phyloP scores from a whole-genome alignment of 306 rosid species.

The Hippophae rhamnoides region DNA sequence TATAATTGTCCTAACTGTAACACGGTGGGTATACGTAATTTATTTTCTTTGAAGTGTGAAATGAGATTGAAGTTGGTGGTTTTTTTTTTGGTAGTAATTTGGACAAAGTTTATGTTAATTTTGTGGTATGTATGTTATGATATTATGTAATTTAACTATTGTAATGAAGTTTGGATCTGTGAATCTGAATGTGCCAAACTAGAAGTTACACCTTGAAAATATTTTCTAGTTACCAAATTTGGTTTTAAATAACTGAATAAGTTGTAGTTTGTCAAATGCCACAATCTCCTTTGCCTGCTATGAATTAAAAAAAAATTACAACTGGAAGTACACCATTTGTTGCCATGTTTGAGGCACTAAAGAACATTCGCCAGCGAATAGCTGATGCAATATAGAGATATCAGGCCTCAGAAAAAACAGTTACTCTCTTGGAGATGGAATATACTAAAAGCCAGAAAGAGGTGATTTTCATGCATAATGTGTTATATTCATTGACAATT shows the following conservation, averaged over 20 bases:
- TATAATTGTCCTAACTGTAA: too few relatives aligned
- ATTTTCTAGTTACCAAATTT: not conserved
- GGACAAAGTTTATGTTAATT: too few relatives aligned
- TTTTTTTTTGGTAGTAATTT: too few relatives aligned
- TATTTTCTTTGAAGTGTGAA: too few relatives aligned
- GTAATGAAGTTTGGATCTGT: too few relatives aligned
- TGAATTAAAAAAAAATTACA: too few relatives aligned
- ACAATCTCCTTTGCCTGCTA: not conserved
- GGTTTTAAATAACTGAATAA: not conserved
- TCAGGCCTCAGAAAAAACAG: slow-evolving; percentile 60
- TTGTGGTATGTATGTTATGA: too few relatives aligned
- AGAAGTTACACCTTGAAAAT: too few relatives aligned
- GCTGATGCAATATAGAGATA: slow-evolving; percentile 43
- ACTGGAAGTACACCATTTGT: not conserved
- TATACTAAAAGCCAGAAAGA: slow-evolving; percentile 78
- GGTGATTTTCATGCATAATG: slow-evolving; percentile 35
- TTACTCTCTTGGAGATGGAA: slow-evolving; percentile 67
- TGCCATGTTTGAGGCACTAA: slow-evolving; percentile 38
- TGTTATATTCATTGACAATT: not conserved
- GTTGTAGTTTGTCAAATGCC: not conserved
- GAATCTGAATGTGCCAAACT: too few relatives aligned
- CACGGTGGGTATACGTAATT: too few relatives aligned
- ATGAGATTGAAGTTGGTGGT: too few relatives aligned
- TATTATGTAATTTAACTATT: too few relatives aligned
- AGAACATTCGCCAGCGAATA: slow-evolving; percentile 49